Evolutionary conservation across 1,139 yeast species (phyloP), one percentile per base, ranked within the genome.

Genomic region (Protomyces macrosporus): DNA sequence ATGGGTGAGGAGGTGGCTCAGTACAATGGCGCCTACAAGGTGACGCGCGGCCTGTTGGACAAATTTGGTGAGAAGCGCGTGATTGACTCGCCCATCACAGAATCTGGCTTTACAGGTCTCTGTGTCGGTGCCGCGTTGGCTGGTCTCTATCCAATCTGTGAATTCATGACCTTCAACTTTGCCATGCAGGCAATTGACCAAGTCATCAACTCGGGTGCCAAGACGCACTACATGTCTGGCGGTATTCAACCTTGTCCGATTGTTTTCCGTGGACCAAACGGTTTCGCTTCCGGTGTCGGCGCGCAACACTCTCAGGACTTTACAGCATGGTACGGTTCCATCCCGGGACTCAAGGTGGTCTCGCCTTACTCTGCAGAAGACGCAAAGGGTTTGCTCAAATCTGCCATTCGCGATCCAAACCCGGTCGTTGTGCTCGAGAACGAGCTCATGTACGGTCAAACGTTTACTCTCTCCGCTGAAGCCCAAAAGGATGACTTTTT

Each of bases 1-100:
- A 88, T 93, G 84, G 99, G 99, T 76, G 99, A 93, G 81, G 99
- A 93, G 79, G 98, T 93, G 70, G 98, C 96, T 61, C 98, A 91
- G 77, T 93, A 95, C 80, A 91, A 93, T 75, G 99, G 99, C 80
- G 99, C 99, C 67, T 93, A 93, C 82, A 93, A 93, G 81, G 88
- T 93, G 68, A 88, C 98, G 70, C 86, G 96, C 76, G 98, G 98
- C 56, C 82, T 93, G 70, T 82, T 93, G 74, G 98, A 95, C 78
- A 84, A 97, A 76, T 93, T 93, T 73, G 98, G 99, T 70, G 97
- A 93, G 76, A 87, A 90, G 78, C 87, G 98, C 80, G 87, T 93
- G 69, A 84, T 93, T 69, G 99, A 93, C 78, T 93, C 98, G 68
- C 99, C 99, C 69, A 93, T 93, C 77, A 93, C 99, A 65, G 99